Evolutionary conservation across 1,139 yeast species (phyloP).

Genomic region (Blastobotrys serpentis): DNA sequence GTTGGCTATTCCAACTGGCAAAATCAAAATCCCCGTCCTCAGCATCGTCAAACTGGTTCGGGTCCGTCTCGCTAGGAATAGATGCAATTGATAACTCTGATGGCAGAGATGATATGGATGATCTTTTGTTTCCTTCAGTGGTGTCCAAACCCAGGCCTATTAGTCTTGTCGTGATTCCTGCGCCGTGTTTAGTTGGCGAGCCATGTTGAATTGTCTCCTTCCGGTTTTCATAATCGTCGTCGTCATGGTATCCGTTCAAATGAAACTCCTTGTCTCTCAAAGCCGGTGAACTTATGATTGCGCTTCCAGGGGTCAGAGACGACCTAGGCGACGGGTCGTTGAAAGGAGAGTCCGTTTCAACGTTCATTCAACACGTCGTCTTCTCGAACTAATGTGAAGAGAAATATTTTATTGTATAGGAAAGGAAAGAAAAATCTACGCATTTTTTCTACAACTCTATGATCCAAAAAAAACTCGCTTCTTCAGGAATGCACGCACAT

Average conservation of each 20-base stretch:
- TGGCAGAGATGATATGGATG: slow-evolving; percentile 4
- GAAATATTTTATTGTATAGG: not conserved
- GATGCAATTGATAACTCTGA: slow-evolving; percentile 3
- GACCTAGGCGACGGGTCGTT: slow-evolving; percentile 5
- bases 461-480: too few species aligned
- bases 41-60: slow-evolving; percentile 9
- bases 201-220: too few species aligned
- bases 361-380: slow-evolving; percentile 6
- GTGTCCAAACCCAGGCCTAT: too few species aligned
- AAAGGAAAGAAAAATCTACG: too few species aligned
- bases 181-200: too few species aligned
- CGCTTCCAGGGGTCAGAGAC: not conserved
- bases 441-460: too few species aligned
- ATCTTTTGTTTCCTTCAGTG: not conserved
- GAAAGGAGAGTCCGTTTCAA: slow-evolving; percentile 8
- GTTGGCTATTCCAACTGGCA: too few species aligned
- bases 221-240: not conserved
- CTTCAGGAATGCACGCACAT: slow-evolving; percentile 3
- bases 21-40: not conserved
- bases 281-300: not conserved
- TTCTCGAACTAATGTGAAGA: too few species aligned
- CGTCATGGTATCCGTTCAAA: too few species aligned
- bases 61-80: not conserved
- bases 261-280: slow-evolving; percentile 4
- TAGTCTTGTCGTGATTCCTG: too few species aligned